Evolutionary conservation across 2,329 filamentous ascomycete genomes (phyloP).

Genomic region (Huntiella bhutanensis): DNA sequence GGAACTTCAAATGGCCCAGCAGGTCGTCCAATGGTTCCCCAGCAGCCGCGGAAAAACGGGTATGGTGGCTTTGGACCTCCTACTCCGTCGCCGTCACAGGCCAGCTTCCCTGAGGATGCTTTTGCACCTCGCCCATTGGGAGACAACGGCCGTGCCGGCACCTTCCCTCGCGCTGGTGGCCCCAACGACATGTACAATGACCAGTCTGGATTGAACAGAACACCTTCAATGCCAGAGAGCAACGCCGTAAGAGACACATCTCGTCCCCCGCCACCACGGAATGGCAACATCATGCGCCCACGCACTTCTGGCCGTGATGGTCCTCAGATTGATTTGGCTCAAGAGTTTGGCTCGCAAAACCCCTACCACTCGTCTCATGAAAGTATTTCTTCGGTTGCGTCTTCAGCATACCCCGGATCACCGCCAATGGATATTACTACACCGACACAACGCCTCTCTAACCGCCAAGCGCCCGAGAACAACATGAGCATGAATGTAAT

Average conservation of each 20-base stretch:
- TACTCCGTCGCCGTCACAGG: slow-evolving; percentile 16
- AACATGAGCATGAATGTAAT: slow-evolving; percentile 6
- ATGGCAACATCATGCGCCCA: slow-evolving; percentile 28
- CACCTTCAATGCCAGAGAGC: slow-evolving; percentile 17
- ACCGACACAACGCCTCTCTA: neutral
- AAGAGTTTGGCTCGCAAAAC: slow-evolving; percentile 41
- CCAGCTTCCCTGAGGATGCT: slow-evolving; percentile 15
- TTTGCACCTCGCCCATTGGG: slow-evolving; percentile 21
- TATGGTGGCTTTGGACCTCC: slow-evolving; percentile 40
- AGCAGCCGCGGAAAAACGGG: slow-evolving; percentile 27
- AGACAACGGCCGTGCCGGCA: slow-evolving; percentile 29
- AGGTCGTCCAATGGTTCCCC: slow-evolving; percentile 14
- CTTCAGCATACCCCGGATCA: slow-evolving; percentile 21
- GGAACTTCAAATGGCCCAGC: slow-evolving; percentile 17
- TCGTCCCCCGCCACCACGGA: slow-evolving; percentile 29
- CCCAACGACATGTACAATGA: neutral
- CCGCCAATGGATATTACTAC: slow-evolving; percentile 1
- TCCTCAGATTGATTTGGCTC: slow-evolving; percentile 34
- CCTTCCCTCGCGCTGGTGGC: slow-evolving; percentile 28
- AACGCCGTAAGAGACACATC: slow-evolving; percentile 23
- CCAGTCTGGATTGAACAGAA: slow-evolving; percentile 2
- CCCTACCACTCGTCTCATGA: slow-evolving; percentile 35
- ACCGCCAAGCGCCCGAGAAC: neutral
- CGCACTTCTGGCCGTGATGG: slow-evolving; percentile 21
- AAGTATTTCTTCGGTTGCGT: slow-evolving; percentile 8